A percentile compares a stretch with the other conserved stretches of the same genome.
phyloP scores from a whole-genome alignment of 2,329 filamentous ascomycete genomes.

The Rhinocladiella similis region DNA sequence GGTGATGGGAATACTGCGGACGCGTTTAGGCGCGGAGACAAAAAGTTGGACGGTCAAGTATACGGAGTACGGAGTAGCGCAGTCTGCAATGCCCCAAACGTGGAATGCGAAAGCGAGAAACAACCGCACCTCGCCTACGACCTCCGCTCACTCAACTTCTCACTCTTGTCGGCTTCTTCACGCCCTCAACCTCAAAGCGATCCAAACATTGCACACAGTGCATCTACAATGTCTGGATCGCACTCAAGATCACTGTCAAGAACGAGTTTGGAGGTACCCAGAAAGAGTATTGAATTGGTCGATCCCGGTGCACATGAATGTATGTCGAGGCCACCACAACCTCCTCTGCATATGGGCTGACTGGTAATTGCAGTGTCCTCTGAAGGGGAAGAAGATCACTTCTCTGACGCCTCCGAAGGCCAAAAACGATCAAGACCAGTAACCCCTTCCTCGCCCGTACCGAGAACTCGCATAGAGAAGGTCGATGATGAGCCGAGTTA shows the following conservation, averaged over 20 bases:
- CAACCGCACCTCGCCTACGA: conserved; percentile 12
- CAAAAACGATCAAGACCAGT: conserved; percentile 35
- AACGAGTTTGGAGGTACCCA: conserved; percentile 52
- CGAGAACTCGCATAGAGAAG: conserved; percentile 63
- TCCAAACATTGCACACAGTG: not conserved
- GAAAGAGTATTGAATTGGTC: conserved; percentile 56
- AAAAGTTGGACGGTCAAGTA: conserved; percentile 1
- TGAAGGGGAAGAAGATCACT: conserved; percentile 63
- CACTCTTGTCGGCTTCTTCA: not conserved
- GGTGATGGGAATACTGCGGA: conserved; percentile 32
- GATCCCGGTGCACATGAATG: conserved; percentile 58
- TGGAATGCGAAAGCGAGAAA: not conserved
- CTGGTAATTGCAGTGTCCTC: conserved; percentile 39
- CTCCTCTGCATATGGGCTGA: conserved; percentile 10
- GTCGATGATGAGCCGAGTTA: conserved; percentile 60
- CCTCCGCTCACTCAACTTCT: conserved; percentile 3
- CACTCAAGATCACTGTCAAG: conserved; percentile 24
- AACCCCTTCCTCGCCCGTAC: conserved; percentile 53
- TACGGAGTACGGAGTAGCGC: not conserved
- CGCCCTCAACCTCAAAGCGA: not conserved
- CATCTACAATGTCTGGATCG: not conserved
- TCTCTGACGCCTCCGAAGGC: conserved; percentile 66
- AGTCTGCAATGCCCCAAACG: not conserved
- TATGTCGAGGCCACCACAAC: conserved; percentile 9
- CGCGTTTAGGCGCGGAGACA: conserved; percentile 26